Evolutionary conservation across 352 stramenopile species (phyloP).

Genomic region (Thalassiosira mediterranea): DNA sequence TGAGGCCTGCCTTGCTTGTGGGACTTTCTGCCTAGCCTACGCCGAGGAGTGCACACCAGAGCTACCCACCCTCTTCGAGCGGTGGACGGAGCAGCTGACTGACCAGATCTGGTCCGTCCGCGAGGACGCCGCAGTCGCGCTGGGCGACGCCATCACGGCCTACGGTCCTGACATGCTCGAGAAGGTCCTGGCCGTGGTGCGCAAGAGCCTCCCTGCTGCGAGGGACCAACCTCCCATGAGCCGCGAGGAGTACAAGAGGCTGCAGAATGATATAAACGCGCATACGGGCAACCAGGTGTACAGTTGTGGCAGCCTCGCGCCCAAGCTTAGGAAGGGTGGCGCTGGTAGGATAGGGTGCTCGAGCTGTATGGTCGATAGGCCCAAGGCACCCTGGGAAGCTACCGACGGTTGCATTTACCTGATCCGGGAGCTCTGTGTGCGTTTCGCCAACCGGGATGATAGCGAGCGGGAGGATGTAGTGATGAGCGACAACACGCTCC

Average conservation of each 20-base stretch:
- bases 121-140: conserved; percentile 92
- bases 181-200: conserved; percentile 83
- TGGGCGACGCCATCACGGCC: conserved; percentile 91
- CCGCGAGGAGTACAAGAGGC: conserved; percentile 90
- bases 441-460: conserved; percentile 38
- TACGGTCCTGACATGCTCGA: conserved; percentile 87
- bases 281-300: conserved; percentile 94
- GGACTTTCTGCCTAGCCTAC: conserved; percentile 78
- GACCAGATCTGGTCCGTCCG: conserved; percentile 97
- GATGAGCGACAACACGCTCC: conserved; percentile 62
- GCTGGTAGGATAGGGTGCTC: conserved; percentile 83
- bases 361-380: conserved; percentile 85
- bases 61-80: conserved; percentile 86
- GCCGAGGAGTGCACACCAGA: conserved; percentile 88
- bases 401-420: conserved; percentile 95
- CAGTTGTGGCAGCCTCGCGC: conserved; percentile 93
- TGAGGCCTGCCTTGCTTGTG: conserved; percentile 89
- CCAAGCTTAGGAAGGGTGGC: conserved; percentile 88
- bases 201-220: conserved; percentile 86
- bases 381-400: conserved; percentile 91
- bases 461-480: conserved; percentile 34
- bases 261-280: conserved; percentile 90
- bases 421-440: conserved; percentile 89
- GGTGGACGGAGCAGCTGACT: conserved; percentile 94
- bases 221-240: conserved; percentile 91